phyloP scores from a whole-genome alignment of 2,329 filamentous ascomycete species.

The Cladosporium sp. region DNA sequence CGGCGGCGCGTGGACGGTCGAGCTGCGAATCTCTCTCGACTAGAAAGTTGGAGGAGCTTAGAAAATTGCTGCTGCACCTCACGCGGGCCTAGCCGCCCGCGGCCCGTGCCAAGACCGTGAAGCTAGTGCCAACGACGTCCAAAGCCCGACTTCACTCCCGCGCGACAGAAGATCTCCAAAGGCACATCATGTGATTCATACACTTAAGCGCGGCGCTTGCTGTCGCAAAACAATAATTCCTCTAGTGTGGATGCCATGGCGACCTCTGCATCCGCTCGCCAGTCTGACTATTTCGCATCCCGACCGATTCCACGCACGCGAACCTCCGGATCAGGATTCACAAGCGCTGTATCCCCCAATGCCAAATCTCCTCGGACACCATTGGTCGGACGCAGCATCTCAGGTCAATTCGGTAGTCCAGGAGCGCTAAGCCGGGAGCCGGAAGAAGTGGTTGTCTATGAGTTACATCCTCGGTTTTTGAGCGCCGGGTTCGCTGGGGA shows the following conservation, averaged over 20 bases:
- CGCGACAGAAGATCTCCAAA: background rate
- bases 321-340: background rate
- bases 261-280: background rate
- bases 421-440: constrained; percentile 53
- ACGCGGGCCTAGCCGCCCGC: background rate
- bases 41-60: constrained; percentile 7
- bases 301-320: constrained; percentile 6
- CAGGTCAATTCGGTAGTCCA: constrained; percentile 52
- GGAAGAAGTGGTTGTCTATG: constrained; percentile 78
- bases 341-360: background rate
- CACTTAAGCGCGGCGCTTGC: constrained; percentile 1
- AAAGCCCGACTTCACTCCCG: background rate
- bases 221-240: background rate
- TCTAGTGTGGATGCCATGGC: background rate
- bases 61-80: background rate
- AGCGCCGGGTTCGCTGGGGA: constrained; percentile 85
- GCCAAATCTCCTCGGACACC: constrained; percentile 49
- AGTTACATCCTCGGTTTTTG: constrained; percentile 72
- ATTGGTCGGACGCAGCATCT: constrained; percentile 57
- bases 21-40: background rate
- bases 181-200: constrained; percentile 5
- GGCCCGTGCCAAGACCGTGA: background rate
- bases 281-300: constrained; percentile 9
- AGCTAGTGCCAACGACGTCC: background rate
- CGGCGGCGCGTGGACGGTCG: constrained; percentile 1